Conservation (phyloP, 768 basidiomycete genomes). For the Clavaria fumosa region DNA sequence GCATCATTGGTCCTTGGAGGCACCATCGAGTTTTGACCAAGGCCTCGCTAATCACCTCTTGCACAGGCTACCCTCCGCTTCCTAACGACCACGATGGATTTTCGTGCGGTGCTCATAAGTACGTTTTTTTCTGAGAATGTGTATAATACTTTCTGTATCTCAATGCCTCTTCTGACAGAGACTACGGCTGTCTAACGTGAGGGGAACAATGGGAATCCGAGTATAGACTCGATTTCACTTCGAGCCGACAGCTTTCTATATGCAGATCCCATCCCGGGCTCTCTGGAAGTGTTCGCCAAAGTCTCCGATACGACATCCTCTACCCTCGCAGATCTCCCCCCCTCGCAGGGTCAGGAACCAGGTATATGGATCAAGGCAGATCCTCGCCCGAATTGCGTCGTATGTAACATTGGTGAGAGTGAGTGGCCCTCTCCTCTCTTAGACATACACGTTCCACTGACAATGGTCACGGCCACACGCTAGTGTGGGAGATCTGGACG, state of each 20-base stretch:
- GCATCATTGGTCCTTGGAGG: constrained; percentile 64
- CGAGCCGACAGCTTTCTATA: constrained; percentile 55
- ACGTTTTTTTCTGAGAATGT: constrained; percentile 4
- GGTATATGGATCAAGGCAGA: constrained; percentile 76
- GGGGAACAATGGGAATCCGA: not conserved
- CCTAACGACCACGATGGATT: constrained; percentile 66
- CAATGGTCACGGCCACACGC: not conserved
- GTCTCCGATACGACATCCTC: constrained; percentile 21
- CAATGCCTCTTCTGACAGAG: constrained; percentile 26
- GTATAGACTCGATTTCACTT: no score
- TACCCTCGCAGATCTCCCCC: constrained; percentile 23
- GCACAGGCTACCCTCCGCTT: constrained; percentile 71
- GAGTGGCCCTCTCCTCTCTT: constrained; percentile 15
- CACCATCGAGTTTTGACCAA: no score
- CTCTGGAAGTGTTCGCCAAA: constrained; percentile 67
- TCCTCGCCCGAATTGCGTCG: constrained; percentile 68
- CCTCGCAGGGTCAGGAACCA: constrained; percentile 38
- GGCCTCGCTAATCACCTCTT: no score
- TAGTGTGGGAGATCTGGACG: constrained; percentile 91
- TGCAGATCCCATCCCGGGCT: constrained; percentile 64
- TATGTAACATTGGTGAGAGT: constrained; percentile 92
- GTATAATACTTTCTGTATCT: not conserved
- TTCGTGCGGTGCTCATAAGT: constrained; percentile 89
- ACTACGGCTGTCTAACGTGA: constrained; percentile 57
- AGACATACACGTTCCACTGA: not conserved